Evolutionary conservation across 1,284 basidiomycete species (phyloP).

Genomic region (Fomitopsis palustris): DNA sequence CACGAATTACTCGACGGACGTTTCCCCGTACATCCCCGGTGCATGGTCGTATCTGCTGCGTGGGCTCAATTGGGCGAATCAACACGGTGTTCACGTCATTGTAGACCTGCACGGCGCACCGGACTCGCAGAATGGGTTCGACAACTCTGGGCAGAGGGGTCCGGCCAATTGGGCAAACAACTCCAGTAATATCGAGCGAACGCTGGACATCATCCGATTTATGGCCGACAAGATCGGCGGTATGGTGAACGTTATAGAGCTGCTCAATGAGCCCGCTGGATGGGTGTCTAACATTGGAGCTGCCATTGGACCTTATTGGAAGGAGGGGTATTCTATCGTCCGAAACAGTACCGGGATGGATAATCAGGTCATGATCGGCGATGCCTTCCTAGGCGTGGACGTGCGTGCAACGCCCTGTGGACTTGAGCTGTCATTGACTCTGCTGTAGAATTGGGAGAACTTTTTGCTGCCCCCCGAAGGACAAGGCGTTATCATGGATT

Average conservation of each 20-base stretch:
- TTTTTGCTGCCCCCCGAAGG: conserved; percentile 54
- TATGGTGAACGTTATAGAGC: conserved; percentile 56
- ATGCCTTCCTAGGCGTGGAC: conserved; percentile 64
- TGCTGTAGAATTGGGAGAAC: conserved; percentile 52
- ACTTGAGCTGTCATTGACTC: background rate
- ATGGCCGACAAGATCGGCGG: conserved; percentile 54
- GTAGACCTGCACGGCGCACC: conserved; percentile 73
- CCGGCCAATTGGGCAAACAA: conserved; percentile 62
- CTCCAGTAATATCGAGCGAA: conserved; percentile 54
- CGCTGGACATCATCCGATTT: conserved; percentile 59
- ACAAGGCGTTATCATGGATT: conserved; percentile 59
- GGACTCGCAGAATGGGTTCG: conserved; percentile 74
- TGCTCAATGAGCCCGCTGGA: conserved; percentile 63
- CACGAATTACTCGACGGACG: conserved; percentile 45
- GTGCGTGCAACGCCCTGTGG: conserved; percentile 26
- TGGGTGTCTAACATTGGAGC: conserved; percentile 43
- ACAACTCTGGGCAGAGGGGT: conserved; percentile 79
- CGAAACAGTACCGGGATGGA: conserved; percentile 41
- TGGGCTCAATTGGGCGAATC: conserved; percentile 63
- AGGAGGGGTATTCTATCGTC: conserved; percentile 54
- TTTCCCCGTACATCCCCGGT: conserved; percentile 57
- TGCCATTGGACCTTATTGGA: conserved; percentile 48
- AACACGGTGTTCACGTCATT: conserved; percentile 56
- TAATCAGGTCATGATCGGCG: conserved; percentile 66
- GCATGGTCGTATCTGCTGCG: conserved; percentile 68